Percentiles rank a stretch among this genome's conserved stretches.
phyloP scores from a whole-genome alignment of 2,329 filamentous ascomycete species.

The Aureobasidium leucospermi region DNA sequence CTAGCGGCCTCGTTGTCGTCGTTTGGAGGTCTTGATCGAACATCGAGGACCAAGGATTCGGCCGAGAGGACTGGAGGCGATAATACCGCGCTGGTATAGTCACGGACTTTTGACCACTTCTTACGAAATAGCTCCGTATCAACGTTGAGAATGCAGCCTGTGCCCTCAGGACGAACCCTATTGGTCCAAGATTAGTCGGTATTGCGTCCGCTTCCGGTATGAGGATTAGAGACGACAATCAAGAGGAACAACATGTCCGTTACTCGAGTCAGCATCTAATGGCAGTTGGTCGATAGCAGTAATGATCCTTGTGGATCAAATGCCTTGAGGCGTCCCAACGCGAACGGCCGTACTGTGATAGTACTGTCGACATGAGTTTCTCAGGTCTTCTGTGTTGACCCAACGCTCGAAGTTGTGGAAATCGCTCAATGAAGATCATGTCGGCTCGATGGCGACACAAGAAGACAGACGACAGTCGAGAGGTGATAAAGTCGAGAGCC shows the following conservation, averaged over 20 bases:
- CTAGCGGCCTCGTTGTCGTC: not conserved
- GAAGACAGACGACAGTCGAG: not conserved
- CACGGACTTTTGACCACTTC: not conserved
- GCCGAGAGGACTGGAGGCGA: not conserved
- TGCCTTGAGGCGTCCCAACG: not conserved
- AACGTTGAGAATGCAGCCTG: not conserved
- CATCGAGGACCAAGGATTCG: not conserved
- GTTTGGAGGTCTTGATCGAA: not conserved
- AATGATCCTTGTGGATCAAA: not conserved
- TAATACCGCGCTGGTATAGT: not conserved
- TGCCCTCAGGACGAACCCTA: not conserved
- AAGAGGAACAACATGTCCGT: not conserved
- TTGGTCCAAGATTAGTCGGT: not conserved
- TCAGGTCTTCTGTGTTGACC: not conserved
- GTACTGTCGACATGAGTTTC: not conserved
- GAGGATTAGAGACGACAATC: not conserved
- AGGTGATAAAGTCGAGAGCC: not conserved
- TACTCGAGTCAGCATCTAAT: not conserved
- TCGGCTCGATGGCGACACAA: not conserved
- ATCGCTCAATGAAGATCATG: not conserved
- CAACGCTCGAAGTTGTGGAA: not conserved
- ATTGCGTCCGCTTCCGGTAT: not conserved
- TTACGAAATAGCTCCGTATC: slow-evolving; percentile 4
- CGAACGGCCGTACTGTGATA: not conserved
- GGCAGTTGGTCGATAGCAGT: slow-evolving; percentile 6